Percentiles rank a stretch among this genome's conserved stretches.
These are phyloP conservation scores for Funneliformis caledonium DNA, from an alignment of 371 early-diverging fungal species.

Conservation along the genomic window DNA sequence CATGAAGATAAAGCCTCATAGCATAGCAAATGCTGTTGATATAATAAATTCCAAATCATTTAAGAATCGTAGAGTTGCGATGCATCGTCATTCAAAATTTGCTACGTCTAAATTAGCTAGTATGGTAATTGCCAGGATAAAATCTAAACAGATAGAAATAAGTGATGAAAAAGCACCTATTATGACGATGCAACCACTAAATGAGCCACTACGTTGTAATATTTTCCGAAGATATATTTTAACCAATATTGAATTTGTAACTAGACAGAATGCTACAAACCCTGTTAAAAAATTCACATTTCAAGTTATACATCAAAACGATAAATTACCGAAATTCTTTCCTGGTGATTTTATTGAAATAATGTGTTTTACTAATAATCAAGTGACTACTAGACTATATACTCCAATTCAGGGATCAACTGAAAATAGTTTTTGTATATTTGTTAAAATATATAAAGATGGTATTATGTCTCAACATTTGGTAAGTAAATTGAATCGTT, in stretches of 20 bases:
- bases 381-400: constrained; percentile 38
- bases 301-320: constrained; percentile 4
- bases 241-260: constrained; percentile 23
- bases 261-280: not conserved
- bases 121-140: constrained; percentile 2
- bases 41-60: not conserved
- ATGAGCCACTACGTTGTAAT: not conserved
- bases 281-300: constrained; percentile 20
- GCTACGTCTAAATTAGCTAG: constrained; percentile 5
- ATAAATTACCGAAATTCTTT: not conserved
- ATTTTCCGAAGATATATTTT: constrained; percentile 33
- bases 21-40: not conserved
- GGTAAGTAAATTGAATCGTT: not conserved
- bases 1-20: not conserved
- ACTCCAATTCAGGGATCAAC: constrained; percentile 34
- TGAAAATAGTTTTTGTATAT: constrained; percentile 18
- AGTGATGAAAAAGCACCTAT: not conserved
- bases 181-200: not conserved
- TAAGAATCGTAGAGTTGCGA: not conserved
- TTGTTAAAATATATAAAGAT: constrained; percentile 39
- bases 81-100: constrained; percentile 14
- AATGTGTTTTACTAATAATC: constrained; percentile 31
- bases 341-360: constrained; percentile 42
- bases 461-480: constrained; percentile 40
- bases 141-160: not conserved